Percentiles rank a stretch among this genome's conserved stretches.
phyloP scores from a whole-genome alignment of 2,329 filamentous ascomycete genomes.

The Colletotrichum lupini region DNA sequence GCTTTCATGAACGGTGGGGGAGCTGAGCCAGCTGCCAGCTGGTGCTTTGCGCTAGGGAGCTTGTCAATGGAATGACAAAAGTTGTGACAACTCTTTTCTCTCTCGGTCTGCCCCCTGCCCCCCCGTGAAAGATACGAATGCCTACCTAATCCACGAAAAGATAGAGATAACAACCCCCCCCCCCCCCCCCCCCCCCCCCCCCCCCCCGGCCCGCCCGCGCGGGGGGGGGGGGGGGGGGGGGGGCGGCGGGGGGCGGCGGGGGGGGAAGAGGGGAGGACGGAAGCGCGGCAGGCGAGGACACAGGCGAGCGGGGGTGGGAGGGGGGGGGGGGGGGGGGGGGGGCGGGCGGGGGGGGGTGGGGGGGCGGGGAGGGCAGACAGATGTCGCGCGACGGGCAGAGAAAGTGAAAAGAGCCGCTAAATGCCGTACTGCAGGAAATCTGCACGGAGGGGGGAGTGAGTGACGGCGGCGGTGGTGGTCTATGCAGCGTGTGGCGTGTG shows the following conservation, averaged over 20 bases:
- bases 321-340: too few relatives aligned
- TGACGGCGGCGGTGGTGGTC: background rate
- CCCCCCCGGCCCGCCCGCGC: too few relatives aligned
- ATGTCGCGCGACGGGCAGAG: background rate
- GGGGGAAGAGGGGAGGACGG: too few relatives aligned
- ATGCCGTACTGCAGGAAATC: constrained; percentile 29
- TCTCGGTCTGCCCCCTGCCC: background rate
- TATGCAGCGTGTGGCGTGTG: constrained; percentile 13
- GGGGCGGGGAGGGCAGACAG: too few relatives aligned
- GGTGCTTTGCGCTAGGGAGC: background rate
- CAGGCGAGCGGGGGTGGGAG: too few relatives aligned
- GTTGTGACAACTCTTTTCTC: background rate
- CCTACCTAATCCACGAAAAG: background rate
- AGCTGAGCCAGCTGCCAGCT: background rate
- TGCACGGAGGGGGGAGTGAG: constrained; percentile 1
- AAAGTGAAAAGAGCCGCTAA: constrained; percentile 22
- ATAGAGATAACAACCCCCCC: background rate
- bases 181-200: too few relatives aligned
- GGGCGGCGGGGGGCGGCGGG: too few relatives aligned
- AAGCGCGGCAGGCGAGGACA: too few relatives aligned
- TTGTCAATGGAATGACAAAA: background rate
- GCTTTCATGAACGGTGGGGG: background rate
- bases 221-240: too few relatives aligned
- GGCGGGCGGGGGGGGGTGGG: too few relatives aligned
- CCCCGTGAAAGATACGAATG: background rate